phyloP scores from a whole-genome alignment of 345 rosid genomes.

The Nasturtium officinale region DNA sequence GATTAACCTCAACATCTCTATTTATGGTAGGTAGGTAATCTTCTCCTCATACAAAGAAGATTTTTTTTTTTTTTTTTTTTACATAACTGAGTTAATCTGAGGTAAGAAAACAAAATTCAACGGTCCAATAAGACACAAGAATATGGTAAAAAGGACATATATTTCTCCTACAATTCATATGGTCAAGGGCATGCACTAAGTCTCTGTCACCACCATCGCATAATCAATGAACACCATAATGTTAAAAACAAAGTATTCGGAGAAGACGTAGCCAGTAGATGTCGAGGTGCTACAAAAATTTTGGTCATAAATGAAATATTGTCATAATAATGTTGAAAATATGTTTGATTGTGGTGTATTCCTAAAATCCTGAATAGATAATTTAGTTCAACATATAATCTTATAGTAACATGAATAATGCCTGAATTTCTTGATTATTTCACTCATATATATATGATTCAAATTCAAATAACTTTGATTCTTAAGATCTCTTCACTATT shows the following conservation, averaged over 20 bases:
- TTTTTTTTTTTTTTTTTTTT: no score
- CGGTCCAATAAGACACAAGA: background rate
- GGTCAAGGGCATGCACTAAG: background rate
- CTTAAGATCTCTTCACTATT: background rate
- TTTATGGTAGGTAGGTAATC: background rate
- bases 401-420: background rate
- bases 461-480: background rate
- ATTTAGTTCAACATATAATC: background rate
- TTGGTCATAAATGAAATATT: background rate
- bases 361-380: background rate
- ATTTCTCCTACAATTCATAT: background rate
- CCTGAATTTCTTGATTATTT: background rate
- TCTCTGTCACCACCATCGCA: slow-evolving; percentile 4
- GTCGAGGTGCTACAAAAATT: slow-evolving; percentile 2
- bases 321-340: background rate
- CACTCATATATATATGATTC: background rate
- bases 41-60: background rate
- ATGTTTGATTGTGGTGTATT: background rate
- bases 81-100: slow-evolving; percentile 1
- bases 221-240: slow-evolving; percentile 1
- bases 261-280: background rate
- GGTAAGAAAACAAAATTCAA: background rate
- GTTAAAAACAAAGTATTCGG: slow-evolving; percentile 1
- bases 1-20: background rate
- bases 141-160: background rate